phyloP scores from a whole-genome alignment of 1,284 basidiomycete species.

The Earliella scabrosa region DNA sequence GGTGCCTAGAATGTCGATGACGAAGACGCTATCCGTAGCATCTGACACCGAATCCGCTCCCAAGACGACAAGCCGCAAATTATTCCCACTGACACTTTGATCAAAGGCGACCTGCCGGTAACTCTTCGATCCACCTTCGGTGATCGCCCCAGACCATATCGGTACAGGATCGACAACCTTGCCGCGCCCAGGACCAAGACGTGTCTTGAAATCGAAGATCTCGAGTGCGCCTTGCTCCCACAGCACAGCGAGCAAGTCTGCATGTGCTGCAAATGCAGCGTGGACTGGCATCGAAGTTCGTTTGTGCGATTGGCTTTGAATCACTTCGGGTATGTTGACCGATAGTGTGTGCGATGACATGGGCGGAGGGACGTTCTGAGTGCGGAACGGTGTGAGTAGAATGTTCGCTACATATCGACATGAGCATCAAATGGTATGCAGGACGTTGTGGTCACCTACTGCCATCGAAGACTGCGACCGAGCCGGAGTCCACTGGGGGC shows the following conservation, averaged over 20 bases:
- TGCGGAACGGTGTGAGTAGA: constrained; percentile 90
- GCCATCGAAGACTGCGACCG: constrained; percentile 93
- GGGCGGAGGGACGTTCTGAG: constrained; percentile 94
- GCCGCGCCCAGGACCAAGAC: constrained; percentile 62
- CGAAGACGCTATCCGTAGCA: constrained; percentile 23
- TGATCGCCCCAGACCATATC: constrained; percentile 48
- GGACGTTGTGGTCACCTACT: too few relatives aligned
- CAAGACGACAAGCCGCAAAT: constrained; percentile 22
- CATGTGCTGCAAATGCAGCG: constrained; percentile 60
- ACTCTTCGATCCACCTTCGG: constrained; percentile 9
- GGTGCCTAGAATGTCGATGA: constrained; percentile 15
- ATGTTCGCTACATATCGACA: constrained; percentile 54
- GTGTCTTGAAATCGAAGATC: constrained; percentile 73
- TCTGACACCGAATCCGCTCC: constrained; percentile 13
- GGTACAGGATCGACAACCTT: constrained; percentile 64
- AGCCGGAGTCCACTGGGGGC: constrained; percentile 82
- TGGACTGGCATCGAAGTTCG: constrained; percentile 44
- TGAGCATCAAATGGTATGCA: too few relatives aligned
- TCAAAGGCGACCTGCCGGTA: constrained; percentile 29
- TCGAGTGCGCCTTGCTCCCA: constrained; percentile 70
- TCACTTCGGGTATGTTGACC: constrained; percentile 30
- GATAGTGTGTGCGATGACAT: constrained; percentile 83
- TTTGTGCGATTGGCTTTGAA: constrained; percentile 22
- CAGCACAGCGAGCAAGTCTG: constrained; percentile 69
- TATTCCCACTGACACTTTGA: background rate